phyloP scores from a whole-genome alignment of 108 stramenopile species.

The Nannochloropsis gaditana region DNA sequence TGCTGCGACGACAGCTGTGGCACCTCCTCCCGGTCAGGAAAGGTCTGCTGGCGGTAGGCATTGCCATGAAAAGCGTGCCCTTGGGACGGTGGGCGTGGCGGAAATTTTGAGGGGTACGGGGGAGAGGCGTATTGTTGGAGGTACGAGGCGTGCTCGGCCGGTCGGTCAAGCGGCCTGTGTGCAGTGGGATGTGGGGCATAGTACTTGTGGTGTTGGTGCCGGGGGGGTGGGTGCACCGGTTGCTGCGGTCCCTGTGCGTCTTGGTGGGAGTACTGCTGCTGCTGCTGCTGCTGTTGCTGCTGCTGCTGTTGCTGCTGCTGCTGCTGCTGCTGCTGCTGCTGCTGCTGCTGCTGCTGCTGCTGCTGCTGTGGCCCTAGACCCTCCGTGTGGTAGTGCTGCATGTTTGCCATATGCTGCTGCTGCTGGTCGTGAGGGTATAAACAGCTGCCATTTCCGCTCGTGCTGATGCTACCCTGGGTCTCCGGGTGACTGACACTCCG shows the following conservation, averaged over 20 bases:
- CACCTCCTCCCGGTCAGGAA: background rate
- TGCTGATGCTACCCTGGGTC: background rate
- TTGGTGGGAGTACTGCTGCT: background rate
- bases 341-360: background rate
- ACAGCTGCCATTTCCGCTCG: background rate
- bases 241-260: background rate
- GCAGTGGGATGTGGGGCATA: background rate
- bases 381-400: background rate
- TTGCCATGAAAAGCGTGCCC: no score
- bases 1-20: background rate
- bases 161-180: no score
- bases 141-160: no score
- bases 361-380: background rate
- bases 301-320: background rate
- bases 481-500: background rate
- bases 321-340: constrained; percentile 14
- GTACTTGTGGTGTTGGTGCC: background rate
- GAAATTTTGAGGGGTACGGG: no score
- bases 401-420: background rate
- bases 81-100: no score
- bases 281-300: background rate
- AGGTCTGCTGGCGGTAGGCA: no score
- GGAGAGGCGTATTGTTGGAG: no score
- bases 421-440: constrained; percentile 5
- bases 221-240: background rate